Evolutionary conservation across 2,329 filamentous ascomycete genomes (phyloP).

Genomic region (Pseudomassariella vexata): DNA sequence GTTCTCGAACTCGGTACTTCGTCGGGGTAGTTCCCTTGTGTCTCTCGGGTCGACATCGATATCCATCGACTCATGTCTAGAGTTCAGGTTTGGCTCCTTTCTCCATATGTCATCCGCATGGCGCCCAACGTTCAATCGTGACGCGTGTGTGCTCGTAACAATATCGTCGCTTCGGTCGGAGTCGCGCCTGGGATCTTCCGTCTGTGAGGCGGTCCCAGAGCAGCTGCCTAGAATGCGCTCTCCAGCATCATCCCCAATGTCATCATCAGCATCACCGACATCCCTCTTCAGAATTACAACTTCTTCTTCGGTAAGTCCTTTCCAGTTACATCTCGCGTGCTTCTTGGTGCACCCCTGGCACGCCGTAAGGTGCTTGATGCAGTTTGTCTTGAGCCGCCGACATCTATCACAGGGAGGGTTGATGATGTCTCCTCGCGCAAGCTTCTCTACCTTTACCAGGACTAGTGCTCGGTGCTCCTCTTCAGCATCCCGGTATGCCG

Average conservation of each 20-base stretch:
- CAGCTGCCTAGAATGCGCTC: conserved; percentile 11
- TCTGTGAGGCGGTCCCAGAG: conserved; percentile 15
- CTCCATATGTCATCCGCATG: conserved; percentile 24
- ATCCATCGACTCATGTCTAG: conserved; percentile 21
- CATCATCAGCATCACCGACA: conserved; percentile 19
- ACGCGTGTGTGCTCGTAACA: conserved; percentile 11
- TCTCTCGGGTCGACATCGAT: conserved; percentile 23
- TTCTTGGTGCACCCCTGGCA: conserved; percentile 87
- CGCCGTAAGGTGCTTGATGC: conserved; percentile 78
- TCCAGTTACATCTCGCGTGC: conserved; percentile 85
- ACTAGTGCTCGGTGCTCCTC: conserved; percentile 49
- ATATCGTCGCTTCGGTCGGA: conserved; percentile 18
- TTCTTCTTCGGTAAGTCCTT: conserved; percentile 71
- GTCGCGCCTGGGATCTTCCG: conserved; percentile 14
- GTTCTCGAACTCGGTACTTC: conserved; percentile 12
- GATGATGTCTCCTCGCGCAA: conserved; percentile 68
- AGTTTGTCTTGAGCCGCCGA: conserved; percentile 72
- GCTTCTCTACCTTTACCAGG: conserved; percentile 67
- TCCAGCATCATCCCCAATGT: conserved; percentile 21
- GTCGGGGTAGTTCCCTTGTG: conserved; percentile 11
- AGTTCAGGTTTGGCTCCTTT: conserved; percentile 17
- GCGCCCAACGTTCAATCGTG: conserved; percentile 21
- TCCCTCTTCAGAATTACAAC: conserved; percentile 28
- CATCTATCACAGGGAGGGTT: conserved; percentile 82
- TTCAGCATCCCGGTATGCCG: conserved; percentile 21